Evolutionary conservation across 2,329 filamentous ascomycete species (phyloP).

Genomic region (Macrophomina pseudophaseolina): DNA sequence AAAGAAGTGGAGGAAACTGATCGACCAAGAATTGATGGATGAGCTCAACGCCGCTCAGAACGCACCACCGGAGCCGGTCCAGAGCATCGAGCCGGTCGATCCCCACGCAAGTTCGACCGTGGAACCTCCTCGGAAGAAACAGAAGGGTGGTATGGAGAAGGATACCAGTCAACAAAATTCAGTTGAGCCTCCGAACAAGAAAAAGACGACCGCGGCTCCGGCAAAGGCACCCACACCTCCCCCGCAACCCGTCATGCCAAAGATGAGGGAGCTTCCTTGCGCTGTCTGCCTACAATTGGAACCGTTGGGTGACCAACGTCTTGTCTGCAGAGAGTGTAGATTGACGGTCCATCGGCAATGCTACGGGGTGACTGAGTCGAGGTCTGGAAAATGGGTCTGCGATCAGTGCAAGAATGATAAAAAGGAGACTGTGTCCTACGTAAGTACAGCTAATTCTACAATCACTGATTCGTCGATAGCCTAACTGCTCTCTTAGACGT

Average conservation of each 20-base stretch:
- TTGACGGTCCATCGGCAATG: conserved; percentile 90
- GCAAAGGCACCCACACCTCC: conserved; percentile 59
- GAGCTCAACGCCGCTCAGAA: conserved; percentile 56
- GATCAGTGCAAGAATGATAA: conserved; percentile 97
- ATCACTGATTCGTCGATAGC: not conserved
- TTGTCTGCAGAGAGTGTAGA: conserved; percentile 85
- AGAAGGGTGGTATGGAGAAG: conserved; percentile 55
- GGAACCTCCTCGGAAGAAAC: conserved; percentile 66
- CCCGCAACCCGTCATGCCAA: conserved; percentile 75
- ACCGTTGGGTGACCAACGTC: conserved; percentile 59
- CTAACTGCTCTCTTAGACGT: conserved; percentile 61
- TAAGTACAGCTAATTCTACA: conserved; percentile 50
- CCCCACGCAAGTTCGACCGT: conserved; percentile 31
- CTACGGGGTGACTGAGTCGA: conserved; percentile 80
- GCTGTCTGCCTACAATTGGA: conserved; percentile 81
- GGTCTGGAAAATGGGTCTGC: conserved; percentile 85
- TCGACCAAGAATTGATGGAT: conserved; percentile 90
- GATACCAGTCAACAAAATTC: conserved; percentile 55
- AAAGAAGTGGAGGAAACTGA: conserved; percentile 82
- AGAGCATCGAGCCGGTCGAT: conserved; percentile 30
- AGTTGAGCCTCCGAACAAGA: conserved; percentile 53
- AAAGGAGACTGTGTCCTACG: conserved; percentile 88
- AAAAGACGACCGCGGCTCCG: conserved; percentile 60
- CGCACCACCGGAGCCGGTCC: conserved; percentile 34
- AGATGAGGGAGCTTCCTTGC: conserved; percentile 79